A percentile compares a stretch with the other conserved stretches of the same genome.
phyloP scores from a whole-genome alignment of 495 filamentous ascomycete species.

The Penicillium simplicissimum region DNA sequence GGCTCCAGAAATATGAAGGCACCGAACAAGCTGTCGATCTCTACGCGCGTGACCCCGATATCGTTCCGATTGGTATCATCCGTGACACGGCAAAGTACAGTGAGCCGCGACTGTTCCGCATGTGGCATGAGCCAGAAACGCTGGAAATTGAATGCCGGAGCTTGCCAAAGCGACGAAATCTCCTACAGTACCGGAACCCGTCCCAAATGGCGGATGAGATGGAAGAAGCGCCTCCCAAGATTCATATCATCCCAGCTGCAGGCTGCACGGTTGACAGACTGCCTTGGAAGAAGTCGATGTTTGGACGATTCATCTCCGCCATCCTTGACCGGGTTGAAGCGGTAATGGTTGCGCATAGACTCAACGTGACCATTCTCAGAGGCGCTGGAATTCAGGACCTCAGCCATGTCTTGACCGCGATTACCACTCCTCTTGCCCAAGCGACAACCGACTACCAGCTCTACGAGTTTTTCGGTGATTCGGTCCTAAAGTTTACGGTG shows the following conservation, averaged over 20 bases:
- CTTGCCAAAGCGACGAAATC: slow-evolving; percentile 34
- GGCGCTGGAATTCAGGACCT: slow-evolving; percentile 55
- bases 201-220: slow-evolving; percentile 13
- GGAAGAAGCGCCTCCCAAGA: slow-evolving; percentile 20
- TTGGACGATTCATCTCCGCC: slow-evolving; percentile 74
- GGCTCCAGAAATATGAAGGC: slow-evolving; percentile 29
- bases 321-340: slow-evolving; percentile 70
- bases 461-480: slow-evolving; percentile 87
- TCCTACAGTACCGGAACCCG: slow-evolving; percentile 28
- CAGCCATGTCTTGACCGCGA: slow-evolving; percentile 67
- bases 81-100: slow-evolving; percentile 31
- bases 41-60: slow-evolving; percentile 13
- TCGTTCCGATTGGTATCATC: slow-evolving; percentile 29
- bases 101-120: slow-evolving; percentile 32
- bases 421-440: slow-evolving; percentile 63
- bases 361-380: slow-evolving; percentile 62
- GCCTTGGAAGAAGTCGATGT: slow-evolving; percentile 58
- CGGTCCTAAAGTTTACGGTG: slow-evolving; percentile 75
- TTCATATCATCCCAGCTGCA: slow-evolving; percentile 24
- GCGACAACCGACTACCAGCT: slow-evolving; percentile 75
- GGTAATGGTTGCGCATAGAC: slow-evolving; percentile 59
- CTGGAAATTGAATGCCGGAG: slow-evolving; percentile 34
- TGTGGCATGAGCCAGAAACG: slow-evolving; percentile 24
- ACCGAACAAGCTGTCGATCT: slow-evolving; percentile 26
- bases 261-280: slow-evolving; percentile 53